These are phyloP conservation scores for Phytophthora sp. DNA, from an alignment of 352 stramenopile genomes.

Conservation along the genomic window DNA sequence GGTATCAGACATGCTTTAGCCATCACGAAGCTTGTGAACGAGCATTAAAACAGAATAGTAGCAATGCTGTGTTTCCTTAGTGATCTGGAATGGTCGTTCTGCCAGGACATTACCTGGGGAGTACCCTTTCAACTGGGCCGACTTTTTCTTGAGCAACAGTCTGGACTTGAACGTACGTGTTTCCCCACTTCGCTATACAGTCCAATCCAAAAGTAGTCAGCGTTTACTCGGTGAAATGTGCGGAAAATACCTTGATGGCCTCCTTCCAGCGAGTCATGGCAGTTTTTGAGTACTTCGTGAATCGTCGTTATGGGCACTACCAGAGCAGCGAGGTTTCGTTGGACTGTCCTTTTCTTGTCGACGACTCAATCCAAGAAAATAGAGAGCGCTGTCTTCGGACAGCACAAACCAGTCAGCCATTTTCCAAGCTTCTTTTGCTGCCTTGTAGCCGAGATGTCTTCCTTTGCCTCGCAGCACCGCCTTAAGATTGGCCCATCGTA, in stretches of 20 bases:
- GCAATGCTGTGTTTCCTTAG: slow-evolving; percentile 3
- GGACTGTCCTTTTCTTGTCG: no score
- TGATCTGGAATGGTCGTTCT: background rate
- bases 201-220: slow-evolving; percentile 4
- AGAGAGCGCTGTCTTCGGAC: background rate
- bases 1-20: slow-evolving; percentile 12
- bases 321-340: no score
- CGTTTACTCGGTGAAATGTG: background rate
- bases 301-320: no score
- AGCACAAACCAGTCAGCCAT: background rate
- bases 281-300: no score
- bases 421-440: background rate
- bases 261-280: no score
- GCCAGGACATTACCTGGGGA: slow-evolving; percentile 1
- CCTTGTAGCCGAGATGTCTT: background rate
- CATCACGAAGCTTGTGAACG: slow-evolving; percentile 11
- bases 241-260: slow-evolving; percentile 1
- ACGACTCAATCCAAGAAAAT: background rate
- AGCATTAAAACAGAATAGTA: slow-evolving; percentile 12
- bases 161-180: background rate
- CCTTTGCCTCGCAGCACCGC: background rate
- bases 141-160: slow-evolving; percentile 6
- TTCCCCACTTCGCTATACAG: background rate
- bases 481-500: background rate
- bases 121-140: background rate